Evolutionary conservation across 2,329 filamentous ascomycete genomes (phyloP), one percentile per base, ranked within the genome.

Genomic region (Pseudocercospora eumusae): DNA sequence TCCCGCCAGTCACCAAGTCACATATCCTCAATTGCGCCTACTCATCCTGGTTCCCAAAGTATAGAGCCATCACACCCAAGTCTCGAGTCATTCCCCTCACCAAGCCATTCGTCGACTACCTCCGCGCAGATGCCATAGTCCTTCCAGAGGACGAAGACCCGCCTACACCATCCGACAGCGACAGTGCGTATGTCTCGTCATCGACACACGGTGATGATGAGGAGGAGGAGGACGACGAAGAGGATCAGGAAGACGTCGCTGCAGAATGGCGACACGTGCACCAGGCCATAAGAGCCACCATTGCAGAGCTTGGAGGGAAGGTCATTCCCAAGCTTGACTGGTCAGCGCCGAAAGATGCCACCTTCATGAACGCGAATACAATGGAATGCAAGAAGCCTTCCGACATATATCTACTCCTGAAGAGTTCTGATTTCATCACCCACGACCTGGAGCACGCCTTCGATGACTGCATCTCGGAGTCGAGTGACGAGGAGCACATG

Each of bases 11-110:
- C 61, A 92, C 88, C 31, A 90, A 88, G 73, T 86, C 89, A 52
- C 93, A 99, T 73, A 96, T 99, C 64, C 81, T 96, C 59, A 90
- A 97, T 77, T 99, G 93, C 78, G 96, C 95, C 45, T 97, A 96
- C 76, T 90, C 96, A 75, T 86, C 84, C 63, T 99, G 95, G 95
- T 91, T 96, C 72, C 86, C 90, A 53, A 91, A 87, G 76, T 96
- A 96, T 75, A 88, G 91, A 63, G 81, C 86, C 7, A 84, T 91
- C 53, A 92, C 92, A 33, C 90, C 96, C 47, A 95, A 93, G 79
- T 92, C 93, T 2, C 86, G 90, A 28, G 87, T 96, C 44, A 88
- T 99, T 56, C 88, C 90, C 1, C 83, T 99, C 5, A 84, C 89
- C 0, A 75, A 83, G 3, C 82, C 86, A 3, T 96, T 98, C 74